Evolutionary conservation across 306 rosid genomes (phyloP).

Genomic region (Adenanthera pavonina): DNA sequence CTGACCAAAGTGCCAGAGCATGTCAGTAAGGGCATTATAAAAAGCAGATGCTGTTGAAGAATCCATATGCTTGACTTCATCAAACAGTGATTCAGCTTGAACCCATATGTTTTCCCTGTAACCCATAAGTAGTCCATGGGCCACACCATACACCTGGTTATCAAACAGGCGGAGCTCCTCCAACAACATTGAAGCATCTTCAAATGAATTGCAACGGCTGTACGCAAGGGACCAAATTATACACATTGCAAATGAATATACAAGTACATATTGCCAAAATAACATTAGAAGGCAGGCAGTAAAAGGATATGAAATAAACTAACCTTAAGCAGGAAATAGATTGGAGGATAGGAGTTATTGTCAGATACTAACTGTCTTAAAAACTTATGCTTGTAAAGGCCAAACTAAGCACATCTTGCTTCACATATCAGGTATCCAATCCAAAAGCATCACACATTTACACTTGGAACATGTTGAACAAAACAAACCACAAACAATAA

Average conservation of each 20-base stretch:
- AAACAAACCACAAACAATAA: not conserved
- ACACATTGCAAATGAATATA: constrained; percentile 25
- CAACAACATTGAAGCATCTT: constrained; percentile 80
- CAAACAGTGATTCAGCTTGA: constrained; percentile 73
- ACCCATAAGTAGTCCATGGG: constrained; percentile 90
- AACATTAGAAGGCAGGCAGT: not conserved
- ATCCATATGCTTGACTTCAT: constrained; percentile 89
- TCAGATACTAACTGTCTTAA: not conserved
- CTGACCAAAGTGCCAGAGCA: constrained; percentile 98
- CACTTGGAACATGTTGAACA: not conserved
- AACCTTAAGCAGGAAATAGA: not conserved
- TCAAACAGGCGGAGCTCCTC: constrained; percentile 85
- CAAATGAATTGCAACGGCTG: constrained; percentile 84
- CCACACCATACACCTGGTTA: constrained; percentile 88
- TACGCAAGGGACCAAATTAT: constrained; percentile 45
- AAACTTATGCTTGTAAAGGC: not conserved
- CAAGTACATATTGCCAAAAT: constrained; percentile 9
- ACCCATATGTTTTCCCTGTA: constrained; percentile 71
- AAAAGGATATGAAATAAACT: not conserved
- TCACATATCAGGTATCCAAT: constrained; percentile 8
- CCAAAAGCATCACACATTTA: not conserved
- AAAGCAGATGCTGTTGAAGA: constrained; percentile 90
- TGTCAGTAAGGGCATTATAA: constrained; percentile 92
- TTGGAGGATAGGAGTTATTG: not conserved
- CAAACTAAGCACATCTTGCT: not conserved